Base-by-base conservation (phyloP, 805 yeast genomes). In the Metschnikowia shivogae region DNA sequence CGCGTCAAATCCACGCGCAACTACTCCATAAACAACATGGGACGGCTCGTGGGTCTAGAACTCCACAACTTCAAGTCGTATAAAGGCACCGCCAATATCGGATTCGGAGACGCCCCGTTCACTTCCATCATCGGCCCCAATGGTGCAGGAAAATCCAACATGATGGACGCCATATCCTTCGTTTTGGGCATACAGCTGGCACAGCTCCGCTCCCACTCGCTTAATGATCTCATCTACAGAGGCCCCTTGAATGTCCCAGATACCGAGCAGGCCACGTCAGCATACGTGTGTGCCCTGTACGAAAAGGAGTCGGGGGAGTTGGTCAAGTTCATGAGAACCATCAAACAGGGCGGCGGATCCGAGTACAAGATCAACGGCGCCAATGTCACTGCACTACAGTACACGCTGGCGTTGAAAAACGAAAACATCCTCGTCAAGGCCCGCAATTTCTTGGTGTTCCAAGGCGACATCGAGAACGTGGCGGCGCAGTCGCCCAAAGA, bases 91-190 rank as follows among this genome's bases (percentile, higher is more conserved):
- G 76, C 88, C 13, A 73, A 74, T 5, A 78, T 92, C 19, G 95
- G 93, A 2, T 86, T 93, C 64, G 97, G 97, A 0, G 74, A 82
- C 10, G 78, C 90, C 0, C 73, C 77, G 48, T 93, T 93, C 69
- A 88, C 96, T 1, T 84, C 95, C 36, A 87, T 93, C 50, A 86
- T 93, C 46, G 99, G 99, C 1, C 98, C 98, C n/a, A 93, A 93
- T 73, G 99, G 99, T 29, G 86, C 97, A 0, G 99, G 99, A 6
- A 93, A 93, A 67, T 86, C 96, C 34, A 93, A 93, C 60, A 86
- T 93, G 81, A 90, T 93, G 86, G 99, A 93, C 62, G 97, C 99
- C 30, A 85, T 93, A 37, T 84, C 97, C 17, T 93, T 93, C 63
- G 98, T 92, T 7, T 73, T 93, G 31, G 99, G 99, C 22, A 81